Evolutionary conservation across 495 filamentous ascomycete genomes (phyloP), one percentile per base, ranked within the genome.

Genomic region (Elasticomyces elasticus): DNA sequence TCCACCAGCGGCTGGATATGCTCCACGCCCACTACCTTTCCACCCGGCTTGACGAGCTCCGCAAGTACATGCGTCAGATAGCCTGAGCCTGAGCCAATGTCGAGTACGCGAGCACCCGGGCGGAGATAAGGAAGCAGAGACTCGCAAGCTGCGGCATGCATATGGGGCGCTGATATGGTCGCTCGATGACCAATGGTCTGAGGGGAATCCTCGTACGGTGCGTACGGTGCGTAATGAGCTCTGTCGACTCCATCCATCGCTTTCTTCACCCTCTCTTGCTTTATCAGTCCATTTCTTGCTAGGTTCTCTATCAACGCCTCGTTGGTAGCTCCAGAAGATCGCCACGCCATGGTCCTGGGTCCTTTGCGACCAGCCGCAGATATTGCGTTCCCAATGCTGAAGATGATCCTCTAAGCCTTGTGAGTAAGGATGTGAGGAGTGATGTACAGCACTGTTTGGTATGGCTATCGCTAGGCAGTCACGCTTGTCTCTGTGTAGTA

Each of bases 91-190:
- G 82, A 86, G 2, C 92, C 92, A 62, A 98, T 82, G 64, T 98
- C 92, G 0, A 98, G 78, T 11, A 95, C 83, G 11, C 72, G 69
- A 1, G 76, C 67, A 23, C 71, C 73, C 0, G 73, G 71, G 37
- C 71, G 55, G 45, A 72, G 42, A 76, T 72, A 19, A 62, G 62
- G 20, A 84, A 76, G 68, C 68, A 82, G 42, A 77, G 78, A 64
- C 57, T 70, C 67, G 63, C 62, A 67, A 41, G 71, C 71, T 12
- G 81, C 75, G 64, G 87, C 91, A 71, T 98, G 92, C 87, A 98
- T 98, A 75, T 98, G 92, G 17, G 92, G 92, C 20, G 92, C 92
- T 26, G 85, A 90, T 61, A 98, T 98, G 49, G 94, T 98, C 49
- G 92, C 92, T 15, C 67, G 60, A 67, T 86, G 80, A 49, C 94